Evolutionary conservation across 2,329 filamentous ascomycete genomes (phyloP), one percentile per base, ranked within the genome.

Genomic region (Xylaria sp.): DNA sequence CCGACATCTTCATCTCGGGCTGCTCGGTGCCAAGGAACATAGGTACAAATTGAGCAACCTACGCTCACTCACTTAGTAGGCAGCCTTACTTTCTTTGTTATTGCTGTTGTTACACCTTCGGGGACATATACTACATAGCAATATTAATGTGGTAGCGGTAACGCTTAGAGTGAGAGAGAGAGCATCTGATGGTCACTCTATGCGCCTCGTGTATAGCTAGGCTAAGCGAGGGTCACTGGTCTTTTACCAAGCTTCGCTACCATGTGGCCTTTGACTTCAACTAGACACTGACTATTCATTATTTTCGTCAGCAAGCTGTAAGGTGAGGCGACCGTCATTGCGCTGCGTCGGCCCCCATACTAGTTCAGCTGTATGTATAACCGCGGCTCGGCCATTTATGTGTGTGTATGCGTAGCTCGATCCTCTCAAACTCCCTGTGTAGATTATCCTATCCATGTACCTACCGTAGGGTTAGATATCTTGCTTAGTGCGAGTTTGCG

Each of bases 311-410:
- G 18, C 18, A 40, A 18, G 37, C 40, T 18, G 40, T 5, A 48
- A 48, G 44, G 8, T 23, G 44, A 48, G 21, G 37, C 32, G 32
- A 35, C 9, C 37, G 29, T 29, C 18, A 23, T 18, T 12, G 29
- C 10, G 51, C 32, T 37, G 29, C 48, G 23, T 27, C 47, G 8
- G 9, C 23, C 32, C 2, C 13, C 48, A 29, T 27, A 51, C 2
- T 35, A 35, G 1, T 10, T 16, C 48, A 25, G n/a, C 23, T 53
- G 61, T 40, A 44, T 32, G n/a, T n/a, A n/a, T 9, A 64, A 40
- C 54, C 54, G 65, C 47, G 40, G 61, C 61, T 60, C 50, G 62
- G 44, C 57, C 37, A 47, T 18, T 9, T 23, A 42, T 66, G 63
- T 35, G 32, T 35, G 32, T 10, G 32, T 35, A 35, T 35, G 32